A percentile compares a stretch with the other conserved stretches of the same genome.
These are phyloP conservation scores for Ambrosiella xylebori DNA, from an alignment of 2,329 filamentous ascomycete species.

Conservation along the genomic window DNA sequence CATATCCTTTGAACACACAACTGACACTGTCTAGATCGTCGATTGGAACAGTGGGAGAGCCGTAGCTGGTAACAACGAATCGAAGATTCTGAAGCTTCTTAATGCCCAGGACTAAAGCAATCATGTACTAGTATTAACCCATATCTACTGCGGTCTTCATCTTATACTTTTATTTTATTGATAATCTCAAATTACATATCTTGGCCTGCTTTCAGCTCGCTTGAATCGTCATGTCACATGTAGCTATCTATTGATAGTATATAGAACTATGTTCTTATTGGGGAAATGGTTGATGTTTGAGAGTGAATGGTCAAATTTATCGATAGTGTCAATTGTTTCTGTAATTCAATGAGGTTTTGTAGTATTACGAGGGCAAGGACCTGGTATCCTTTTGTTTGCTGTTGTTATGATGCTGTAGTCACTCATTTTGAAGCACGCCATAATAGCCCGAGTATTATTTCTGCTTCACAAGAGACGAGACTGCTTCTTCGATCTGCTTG, in stretches of 20 bases:
- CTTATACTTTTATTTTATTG: not conserved
- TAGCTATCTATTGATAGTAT: too few relatives aligned
- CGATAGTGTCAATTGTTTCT: not conserved
- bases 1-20: conserved; percentile 15
- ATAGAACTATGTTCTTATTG: too few relatives aligned
- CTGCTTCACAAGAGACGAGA: conserved; percentile 35
- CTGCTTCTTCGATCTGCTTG: conserved; percentile 43
- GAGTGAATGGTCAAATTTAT: too few relatives aligned
- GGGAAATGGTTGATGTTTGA: too few relatives aligned
- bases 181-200: not conserved
- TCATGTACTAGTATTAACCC: not conserved
- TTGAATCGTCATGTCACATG: too few relatives aligned
- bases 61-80: conserved; percentile 62
- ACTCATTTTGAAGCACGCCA: not conserved
- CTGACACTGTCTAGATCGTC: conserved; percentile 36
- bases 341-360: not conserved
- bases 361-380: not conserved
- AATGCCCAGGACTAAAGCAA: conserved; percentile 27
- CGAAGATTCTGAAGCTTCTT: conserved; percentile 72
- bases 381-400: not conserved
- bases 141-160: not conserved
- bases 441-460: not conserved
- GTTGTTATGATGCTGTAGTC: conserved; percentile 1
- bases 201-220: not conserved
- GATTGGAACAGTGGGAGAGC: conserved; percentile 90